phyloP scores from a whole-genome alignment of 2,329 filamentous ascomycete genomes.

The Alternaria ethzedia region DNA sequence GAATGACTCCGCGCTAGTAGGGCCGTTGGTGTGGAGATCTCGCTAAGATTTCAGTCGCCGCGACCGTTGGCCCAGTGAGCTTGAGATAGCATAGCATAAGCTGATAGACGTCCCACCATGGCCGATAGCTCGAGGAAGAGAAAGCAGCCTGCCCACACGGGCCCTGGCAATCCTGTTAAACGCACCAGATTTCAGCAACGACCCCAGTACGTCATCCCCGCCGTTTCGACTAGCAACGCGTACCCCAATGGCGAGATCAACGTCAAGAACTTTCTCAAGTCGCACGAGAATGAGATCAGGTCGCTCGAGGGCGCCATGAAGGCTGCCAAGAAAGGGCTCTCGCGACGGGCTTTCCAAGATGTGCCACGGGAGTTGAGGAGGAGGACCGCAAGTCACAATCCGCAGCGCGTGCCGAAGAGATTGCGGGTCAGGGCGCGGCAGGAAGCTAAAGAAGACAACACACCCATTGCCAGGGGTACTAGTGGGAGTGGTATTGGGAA shows the following conservation, averaged over 20 bases:
- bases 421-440: conserved; percentile 71
- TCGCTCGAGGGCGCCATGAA: conserved; percentile 83
- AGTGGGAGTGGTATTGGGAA: conserved; percentile 64
- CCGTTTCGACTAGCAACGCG: conserved; percentile 53
- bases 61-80: conserved; percentile 14
- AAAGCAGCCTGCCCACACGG: conserved; percentile 22
- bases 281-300: conserved; percentile 87
- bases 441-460: conserved; percentile 89
- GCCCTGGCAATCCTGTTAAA: conserved; percentile 14
- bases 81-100: background rate
- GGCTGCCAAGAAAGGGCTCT: conserved; percentile 68
- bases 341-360: conserved; percentile 84
- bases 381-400: conserved; percentile 93
- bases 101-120: conserved; percentile 8
- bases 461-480: conserved; percentile 74
- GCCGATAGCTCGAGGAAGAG: conserved; percentile 33
- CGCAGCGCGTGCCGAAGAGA: conserved; percentile 82
- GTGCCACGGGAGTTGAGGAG: conserved; percentile 84
- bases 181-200: conserved; percentile 36
- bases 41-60: conserved; percentile 7
- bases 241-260: conserved; percentile 79
- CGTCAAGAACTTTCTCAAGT: conserved; percentile 80
- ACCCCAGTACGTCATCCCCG: conserved; percentile 37
- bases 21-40: conserved; percentile 9
- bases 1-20: conserved; percentile 9